Conservation (phyloP, 2,329 filamentous ascomycete species). For the Lanzia echinophila region DNA sequence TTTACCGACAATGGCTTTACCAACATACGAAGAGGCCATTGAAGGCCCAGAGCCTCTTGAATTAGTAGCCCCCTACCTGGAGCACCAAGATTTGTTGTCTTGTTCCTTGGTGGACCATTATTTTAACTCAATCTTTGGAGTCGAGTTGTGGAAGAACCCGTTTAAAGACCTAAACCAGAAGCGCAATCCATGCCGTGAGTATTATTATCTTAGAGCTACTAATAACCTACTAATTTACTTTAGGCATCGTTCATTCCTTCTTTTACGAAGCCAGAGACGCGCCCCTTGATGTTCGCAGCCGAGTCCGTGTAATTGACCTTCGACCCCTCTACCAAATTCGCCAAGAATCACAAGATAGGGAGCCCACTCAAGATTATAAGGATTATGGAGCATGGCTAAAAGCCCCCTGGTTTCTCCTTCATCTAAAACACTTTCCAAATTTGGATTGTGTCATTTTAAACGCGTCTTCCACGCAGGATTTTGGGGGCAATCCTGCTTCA, state of each 20-base stretch:
- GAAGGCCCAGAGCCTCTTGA: conserved; percentile 1
- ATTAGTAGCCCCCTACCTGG: conserved; percentile 16
- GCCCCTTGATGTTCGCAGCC: conserved; percentile 23
- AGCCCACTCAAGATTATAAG: not conserved
- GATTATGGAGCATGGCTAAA: not conserved
- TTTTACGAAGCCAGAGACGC: not conserved
- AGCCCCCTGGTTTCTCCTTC: not conserved
- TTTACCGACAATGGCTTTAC: conserved; percentile 18
- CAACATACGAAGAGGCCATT: conserved; percentile 18
- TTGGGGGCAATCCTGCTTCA: not conserved
- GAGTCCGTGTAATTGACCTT: conserved; percentile 4
- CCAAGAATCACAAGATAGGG: no score
- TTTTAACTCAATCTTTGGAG: conserved; percentile 12
- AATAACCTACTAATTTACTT: not conserved
- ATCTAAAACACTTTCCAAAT: not conserved
- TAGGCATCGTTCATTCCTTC: not conserved
- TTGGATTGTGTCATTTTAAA: conserved; percentile 2
- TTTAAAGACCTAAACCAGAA: conserved; percentile 11
- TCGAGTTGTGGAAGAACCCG: conserved; percentile 20
- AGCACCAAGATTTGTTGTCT: conserved; percentile 5
- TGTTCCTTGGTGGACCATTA: conserved; percentile 15
- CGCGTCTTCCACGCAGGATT: not conserved
- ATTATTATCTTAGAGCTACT: not conserved
- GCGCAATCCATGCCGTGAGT: conserved; percentile 14
- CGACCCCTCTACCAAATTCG: not conserved